Evolutionary conservation across 306 rosid species (phyloP).

Genomic region (Ammopiptanthus mongolicus): DNA sequence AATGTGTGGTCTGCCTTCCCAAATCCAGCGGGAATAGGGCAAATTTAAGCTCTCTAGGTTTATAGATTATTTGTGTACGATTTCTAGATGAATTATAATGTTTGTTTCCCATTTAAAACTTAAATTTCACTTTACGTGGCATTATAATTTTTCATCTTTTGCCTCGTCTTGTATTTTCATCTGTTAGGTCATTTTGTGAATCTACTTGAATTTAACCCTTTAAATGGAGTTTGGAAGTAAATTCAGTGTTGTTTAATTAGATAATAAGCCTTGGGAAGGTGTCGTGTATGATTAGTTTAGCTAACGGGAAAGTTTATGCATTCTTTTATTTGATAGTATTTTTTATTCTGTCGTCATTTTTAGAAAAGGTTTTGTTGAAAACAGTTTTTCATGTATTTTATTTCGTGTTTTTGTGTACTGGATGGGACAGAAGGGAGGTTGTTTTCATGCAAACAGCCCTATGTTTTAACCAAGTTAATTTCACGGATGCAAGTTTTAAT

Average conservation of each 20-base stretch:
- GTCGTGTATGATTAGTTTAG: no score
- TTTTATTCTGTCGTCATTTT: no score
- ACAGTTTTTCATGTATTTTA: no score
- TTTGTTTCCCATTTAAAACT: neutral
- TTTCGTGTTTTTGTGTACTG: no score
- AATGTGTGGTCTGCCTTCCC: slow-evolving; percentile 20
- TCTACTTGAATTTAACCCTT: neutral
- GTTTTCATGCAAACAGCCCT: no score
- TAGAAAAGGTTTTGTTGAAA: no score
- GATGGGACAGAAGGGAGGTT: no score
- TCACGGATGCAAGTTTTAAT: no score
- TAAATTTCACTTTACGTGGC: neutral
- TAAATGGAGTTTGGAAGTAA: neutral
- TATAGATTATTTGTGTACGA: slow-evolving; percentile 21
- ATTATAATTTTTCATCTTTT: neutral
- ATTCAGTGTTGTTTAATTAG: neutral
- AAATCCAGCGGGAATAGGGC: slow-evolving; percentile 4
- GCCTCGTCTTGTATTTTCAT: neutral
- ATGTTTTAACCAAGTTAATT: no score
- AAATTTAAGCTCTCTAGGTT: neutral
- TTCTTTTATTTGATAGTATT: no score
- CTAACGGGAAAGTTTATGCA: no score
- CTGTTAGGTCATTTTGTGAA: neutral
- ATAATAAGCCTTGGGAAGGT: no score
- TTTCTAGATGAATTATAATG: slow-evolving; percentile 11